Evolutionary conservation across 768 basidiomycete genomes (phyloP).

Genomic region (Fomitopsis serialis): DNA sequence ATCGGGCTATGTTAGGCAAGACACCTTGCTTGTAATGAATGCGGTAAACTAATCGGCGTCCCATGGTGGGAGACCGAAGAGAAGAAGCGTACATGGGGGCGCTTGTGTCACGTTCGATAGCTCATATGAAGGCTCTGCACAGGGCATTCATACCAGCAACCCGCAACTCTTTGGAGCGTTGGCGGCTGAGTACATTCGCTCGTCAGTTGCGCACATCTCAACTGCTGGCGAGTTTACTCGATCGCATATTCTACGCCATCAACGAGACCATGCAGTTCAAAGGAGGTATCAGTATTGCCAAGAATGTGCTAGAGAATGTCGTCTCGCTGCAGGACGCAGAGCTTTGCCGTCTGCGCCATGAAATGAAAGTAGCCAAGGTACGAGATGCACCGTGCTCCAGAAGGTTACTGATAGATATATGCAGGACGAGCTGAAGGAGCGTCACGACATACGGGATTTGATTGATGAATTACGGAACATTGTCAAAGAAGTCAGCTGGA

Average conservation of each 20-base stretch:
- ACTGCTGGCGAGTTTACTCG: slow-evolving; percentile 1
- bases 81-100: too few species aligned
- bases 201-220: slow-evolving; percentile 3
- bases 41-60: too few species aligned
- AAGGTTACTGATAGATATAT: neutral
- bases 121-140: too few species aligned
- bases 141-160: neutral
- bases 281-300: neutral
- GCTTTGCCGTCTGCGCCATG: neutral
- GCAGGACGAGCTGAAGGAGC: neutral
- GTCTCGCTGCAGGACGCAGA: neutral
- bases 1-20: too few species aligned
- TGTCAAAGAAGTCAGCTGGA: neutral
- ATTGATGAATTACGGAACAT: neutral
- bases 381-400: neutral
- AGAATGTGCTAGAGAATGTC: neutral
- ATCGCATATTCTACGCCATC: neutral
- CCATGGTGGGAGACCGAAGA: too few species aligned
- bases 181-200: slow-evolving; percentile 1
- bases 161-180: neutral
- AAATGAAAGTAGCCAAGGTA: neutral
- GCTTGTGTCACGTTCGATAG: too few species aligned
- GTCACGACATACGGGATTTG: neutral
- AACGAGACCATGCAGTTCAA: neutral
- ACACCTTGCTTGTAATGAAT: too few species aligned